Evolutionary conservation across 768 basidiomycete genomes (phyloP).

Genomic region (Boletales sp.): DNA sequence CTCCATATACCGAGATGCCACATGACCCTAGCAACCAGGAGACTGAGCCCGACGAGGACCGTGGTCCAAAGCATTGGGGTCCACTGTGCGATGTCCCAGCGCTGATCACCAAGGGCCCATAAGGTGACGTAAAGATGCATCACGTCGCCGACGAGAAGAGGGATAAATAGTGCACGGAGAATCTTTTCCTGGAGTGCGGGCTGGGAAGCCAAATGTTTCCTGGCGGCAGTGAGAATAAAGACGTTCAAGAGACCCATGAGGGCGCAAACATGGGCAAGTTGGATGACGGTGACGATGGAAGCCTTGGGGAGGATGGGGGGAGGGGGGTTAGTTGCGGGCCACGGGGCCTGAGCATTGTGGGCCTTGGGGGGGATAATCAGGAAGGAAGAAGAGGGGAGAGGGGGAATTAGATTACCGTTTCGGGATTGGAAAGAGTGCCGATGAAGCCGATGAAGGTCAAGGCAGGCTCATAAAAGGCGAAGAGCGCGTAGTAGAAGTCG

Average conservation of each 20-base stretch:
- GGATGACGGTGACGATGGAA: conserved; percentile 65
- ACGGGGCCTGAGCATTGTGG: conserved; percentile 74
- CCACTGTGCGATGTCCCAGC: conserved; percentile 62
- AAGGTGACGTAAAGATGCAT: conserved; percentile 64
- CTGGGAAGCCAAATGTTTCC: conserved; percentile 54
- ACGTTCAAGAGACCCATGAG: conserved; percentile 69
- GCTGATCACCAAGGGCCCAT: conserved; percentile 71
- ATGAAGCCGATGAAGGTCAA: conserved; percentile 62
- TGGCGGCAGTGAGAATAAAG: conserved; percentile 59
- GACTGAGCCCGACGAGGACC: conserved; percentile 53
- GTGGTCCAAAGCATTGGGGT: conserved; percentile 69
- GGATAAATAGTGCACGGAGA: conserved; percentile 56
- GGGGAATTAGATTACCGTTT: conserved; percentile 42
- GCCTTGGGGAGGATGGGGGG: conserved; percentile 52
- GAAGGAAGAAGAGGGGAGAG: not conserved
- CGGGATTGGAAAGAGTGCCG: conserved; percentile 63
- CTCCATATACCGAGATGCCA: conserved; percentile 78
- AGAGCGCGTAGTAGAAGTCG: conserved; percentile 67
- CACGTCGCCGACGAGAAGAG: conserved; percentile 67
- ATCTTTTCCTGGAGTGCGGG: conserved; percentile 73
- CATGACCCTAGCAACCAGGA: conserved; percentile 65
- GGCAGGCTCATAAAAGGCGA: conserved; percentile 71
- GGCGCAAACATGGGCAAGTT: conserved; percentile 75
- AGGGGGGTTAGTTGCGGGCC: conserved; percentile 49
- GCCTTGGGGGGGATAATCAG: conserved; percentile 38